Percentiles rank a stretch among this genome's conserved stretches.
Conservation (phyloP, 148 eudicot genomes). For the Nepenthes gracilis region DNA sequence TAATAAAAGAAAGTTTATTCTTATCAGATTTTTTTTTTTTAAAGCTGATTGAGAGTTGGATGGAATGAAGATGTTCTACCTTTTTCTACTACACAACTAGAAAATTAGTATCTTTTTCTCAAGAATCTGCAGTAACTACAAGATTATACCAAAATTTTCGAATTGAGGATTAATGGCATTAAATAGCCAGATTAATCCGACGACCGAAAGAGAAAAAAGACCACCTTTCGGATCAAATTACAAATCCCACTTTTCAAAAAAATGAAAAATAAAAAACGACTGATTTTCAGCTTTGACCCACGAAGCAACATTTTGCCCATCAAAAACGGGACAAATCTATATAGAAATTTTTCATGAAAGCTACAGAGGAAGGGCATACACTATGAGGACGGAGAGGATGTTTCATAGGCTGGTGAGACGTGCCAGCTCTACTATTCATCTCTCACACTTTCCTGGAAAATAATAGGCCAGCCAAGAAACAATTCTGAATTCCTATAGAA, state of each 20-base stretch:
- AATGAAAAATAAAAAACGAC: too few relatives aligned
- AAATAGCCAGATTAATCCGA: too few relatives aligned
- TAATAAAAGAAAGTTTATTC: neutral
- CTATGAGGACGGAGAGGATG: neutral
- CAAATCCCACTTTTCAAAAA: too few relatives aligned
- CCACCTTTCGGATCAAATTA: too few relatives aligned
- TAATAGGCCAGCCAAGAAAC: too few relatives aligned
- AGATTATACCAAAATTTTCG: neutral
- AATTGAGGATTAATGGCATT: too few relatives aligned
- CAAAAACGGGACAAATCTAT: neutral
- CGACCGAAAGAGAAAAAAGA: too few relatives aligned
- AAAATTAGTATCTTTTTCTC: neutral
- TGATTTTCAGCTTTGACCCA: neutral
- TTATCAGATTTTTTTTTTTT: neutral
- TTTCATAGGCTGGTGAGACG: neutral
- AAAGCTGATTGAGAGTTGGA: neutral
- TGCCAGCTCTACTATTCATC: constrained; percentile 1
- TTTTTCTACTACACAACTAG: neutral
- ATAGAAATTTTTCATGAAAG: neutral
- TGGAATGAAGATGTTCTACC: neutral
- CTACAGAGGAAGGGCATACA: neutral
- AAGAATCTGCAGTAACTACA: neutral
- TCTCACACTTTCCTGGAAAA: too few relatives aligned
- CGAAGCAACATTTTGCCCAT: neutral
- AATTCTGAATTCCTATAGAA: too few relatives aligned